Evolutionary conservation across 352 stramenopile species (phyloP), one percentile per base, ranked within the genome.

Genomic region (Globisporangium radiosum): DNA sequence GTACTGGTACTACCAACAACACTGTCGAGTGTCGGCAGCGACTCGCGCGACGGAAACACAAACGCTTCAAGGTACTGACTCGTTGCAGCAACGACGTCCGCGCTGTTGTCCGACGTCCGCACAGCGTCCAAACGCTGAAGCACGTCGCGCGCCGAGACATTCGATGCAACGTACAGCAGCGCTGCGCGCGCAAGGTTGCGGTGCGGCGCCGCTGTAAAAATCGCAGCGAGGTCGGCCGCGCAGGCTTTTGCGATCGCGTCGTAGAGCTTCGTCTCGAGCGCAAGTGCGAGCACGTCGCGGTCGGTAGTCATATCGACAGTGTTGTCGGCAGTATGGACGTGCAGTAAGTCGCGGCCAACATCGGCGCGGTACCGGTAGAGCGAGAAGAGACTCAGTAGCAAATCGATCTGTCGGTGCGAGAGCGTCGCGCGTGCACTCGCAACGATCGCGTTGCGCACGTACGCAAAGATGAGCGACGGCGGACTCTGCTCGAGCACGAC

Each of bases 321-420:
- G 40, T 10, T 37, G 36, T 44, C 17, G 1, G 13, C 45, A 4
- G 19, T 52, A 6, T 65, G 38, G 54, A 71, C 52, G 39, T 75
- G 68, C 8, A 87, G 62, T 5, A 85, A 38, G 47, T 85, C 75
- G 14, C 74, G 67, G 2, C 82, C 82, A 1, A 94, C 82, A 54
- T 94, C 82, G 25, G 85, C 85, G n/a, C 85, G 81, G 62, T 91
- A 94, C 4, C 85, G 76, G 63, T 94, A 94, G 50, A 92, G 64
- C 13, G 85, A 92, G 57, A 91, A 94, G 15, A 92, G 63, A 57
- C 82, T 94, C 37, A 94, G 57, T 4, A 92, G 52, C 44, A 94
- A 63, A 59, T 94, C 85, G 37, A 94, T 73, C 55, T 87, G 80
- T 3, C 25, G 25, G 25, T 33, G 25, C 25, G 25, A 33, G 25